Percentiles rank a stretch among this genome's conserved stretches.
phyloP scores from a whole-genome alignment of 768 basidiomycete genomes.

The Royoungia palumana region DNA sequence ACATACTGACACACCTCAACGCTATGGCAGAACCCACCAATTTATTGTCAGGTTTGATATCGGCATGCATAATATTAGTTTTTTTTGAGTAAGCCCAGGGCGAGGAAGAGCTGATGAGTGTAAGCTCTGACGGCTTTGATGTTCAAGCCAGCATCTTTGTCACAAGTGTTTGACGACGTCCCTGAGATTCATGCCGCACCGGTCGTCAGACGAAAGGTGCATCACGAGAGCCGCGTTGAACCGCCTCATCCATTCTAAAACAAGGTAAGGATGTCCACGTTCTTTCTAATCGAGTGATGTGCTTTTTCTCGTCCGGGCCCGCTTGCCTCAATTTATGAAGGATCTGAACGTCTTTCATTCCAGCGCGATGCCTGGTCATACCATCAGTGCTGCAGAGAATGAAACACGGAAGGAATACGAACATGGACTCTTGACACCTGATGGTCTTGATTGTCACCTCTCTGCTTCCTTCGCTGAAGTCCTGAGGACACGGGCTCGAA shows the following conservation, averaged over 20 bases:
- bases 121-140: conserved; percentile 97
- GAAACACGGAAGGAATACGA: conserved; percentile 31
- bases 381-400: conserved; percentile 3
- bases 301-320: conserved; percentile 96
- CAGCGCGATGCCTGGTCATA: conserved; percentile 81
- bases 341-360: conserved; percentile 88
- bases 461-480: conserved; percentile 48
- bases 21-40: conserved; percentile 50
- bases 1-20: conserved; percentile 16
- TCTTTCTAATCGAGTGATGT: conserved; percentile 86
- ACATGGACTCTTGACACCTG: conserved; percentile 96
- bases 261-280: conserved; percentile 96
- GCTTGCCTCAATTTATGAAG: conserved; percentile 82
- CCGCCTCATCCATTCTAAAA: conserved; percentile 93
- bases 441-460: conserved; percentile 99
- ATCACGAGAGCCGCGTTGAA: conserved; percentile 1
- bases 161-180: conserved; percentile 99
- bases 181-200: conserved; percentile 87
- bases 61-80: conserved; percentile 95
- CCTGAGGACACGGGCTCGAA: conserved; percentile 81
- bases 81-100: conserved; percentile 81
- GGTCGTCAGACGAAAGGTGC: conserved; percentile 13
- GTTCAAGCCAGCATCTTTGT: conserved; percentile 95
- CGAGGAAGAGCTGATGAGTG: conserved; percentile 91
- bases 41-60: conserved; percentile 98